phyloP scores from a whole-genome alignment of 768 basidiomycete genomes.

The Suillus americanus region DNA sequence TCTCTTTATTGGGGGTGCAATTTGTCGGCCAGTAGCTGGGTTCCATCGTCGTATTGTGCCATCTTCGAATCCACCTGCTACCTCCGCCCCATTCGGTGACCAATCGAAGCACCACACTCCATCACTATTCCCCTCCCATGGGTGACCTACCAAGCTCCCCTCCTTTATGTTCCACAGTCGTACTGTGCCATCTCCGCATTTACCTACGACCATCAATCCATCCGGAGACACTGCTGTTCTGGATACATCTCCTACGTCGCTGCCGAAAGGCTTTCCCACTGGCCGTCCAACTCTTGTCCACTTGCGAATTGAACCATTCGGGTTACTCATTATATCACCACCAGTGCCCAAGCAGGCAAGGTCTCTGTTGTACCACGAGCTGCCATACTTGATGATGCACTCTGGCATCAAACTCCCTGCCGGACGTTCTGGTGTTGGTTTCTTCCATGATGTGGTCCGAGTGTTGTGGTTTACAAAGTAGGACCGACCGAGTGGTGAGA shows the following conservation, averaged over 20 bases:
- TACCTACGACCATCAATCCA: not conserved
- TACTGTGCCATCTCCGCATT: not conserved
- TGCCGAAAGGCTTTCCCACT: not conserved
- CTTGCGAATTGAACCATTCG: not conserved
- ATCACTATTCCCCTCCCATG: not conserved
- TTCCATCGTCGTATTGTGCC: conserved; percentile 16
- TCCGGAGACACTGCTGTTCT: not conserved
- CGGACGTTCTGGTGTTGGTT: not conserved
- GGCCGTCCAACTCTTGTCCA: not conserved
- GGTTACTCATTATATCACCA: not conserved
- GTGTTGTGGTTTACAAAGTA: not conserved
- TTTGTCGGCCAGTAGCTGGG: not conserved
- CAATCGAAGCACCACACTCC: conserved; percentile 8
- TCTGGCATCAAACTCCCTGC: not conserved
- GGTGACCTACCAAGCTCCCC: not conserved
- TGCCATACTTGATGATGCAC: not conserved
- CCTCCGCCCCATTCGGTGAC: conserved; percentile 13
- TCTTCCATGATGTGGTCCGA: not conserved
- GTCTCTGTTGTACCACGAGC: not conserved
- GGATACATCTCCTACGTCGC: not conserved
- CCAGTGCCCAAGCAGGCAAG: not conserved
- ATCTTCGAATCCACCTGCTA: conserved; percentile 11
- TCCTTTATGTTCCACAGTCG: not conserved
- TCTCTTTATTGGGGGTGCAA: not conserved
- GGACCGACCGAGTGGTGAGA: not conserved